A percentile compares a stretch with the other conserved stretches of the same genome.
Evolutionary conservation across 1,284 basidiomycete species (phyloP).

Genomic region (Sanghuangporus weigelae): DNA sequence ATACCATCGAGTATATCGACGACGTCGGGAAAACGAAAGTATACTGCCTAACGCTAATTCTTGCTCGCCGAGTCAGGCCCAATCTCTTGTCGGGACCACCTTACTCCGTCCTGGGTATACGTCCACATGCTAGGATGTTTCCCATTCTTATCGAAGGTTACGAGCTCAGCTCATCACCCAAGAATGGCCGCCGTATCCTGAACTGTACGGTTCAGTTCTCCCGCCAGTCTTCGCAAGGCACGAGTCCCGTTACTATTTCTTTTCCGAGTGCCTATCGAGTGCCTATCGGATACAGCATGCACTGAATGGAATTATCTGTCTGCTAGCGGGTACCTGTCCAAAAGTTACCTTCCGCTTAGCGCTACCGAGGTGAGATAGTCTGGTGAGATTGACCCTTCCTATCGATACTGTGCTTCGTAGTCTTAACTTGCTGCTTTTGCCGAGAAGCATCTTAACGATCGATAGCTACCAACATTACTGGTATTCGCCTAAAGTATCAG

Average conservation of each 20-base stretch:
- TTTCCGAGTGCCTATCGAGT: neutral
- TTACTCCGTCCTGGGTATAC: neutral
- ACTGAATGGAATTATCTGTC: neutral
- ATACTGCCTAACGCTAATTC: no score
- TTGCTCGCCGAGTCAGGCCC: neutral
- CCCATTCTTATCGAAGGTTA: neutral
- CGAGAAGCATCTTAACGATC: no score
- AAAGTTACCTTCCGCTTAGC: neutral
- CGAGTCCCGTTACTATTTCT: neutral
- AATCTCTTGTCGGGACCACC: neutral
- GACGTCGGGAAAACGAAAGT: no score
- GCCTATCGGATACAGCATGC: neutral
- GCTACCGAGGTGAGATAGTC: neutral
- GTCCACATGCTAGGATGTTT: no score
- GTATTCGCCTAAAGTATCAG: no score
- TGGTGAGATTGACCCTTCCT: no score
- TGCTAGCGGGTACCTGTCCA: neutral
- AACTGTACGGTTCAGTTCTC: no score
- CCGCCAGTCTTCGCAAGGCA: no score
- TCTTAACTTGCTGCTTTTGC: no score
- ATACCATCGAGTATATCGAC: no score
- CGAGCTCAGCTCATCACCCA: neutral
- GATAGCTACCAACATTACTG: no score
- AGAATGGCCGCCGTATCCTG: neutral
- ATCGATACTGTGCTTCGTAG: no score